These are phyloP conservation scores for Wickerhamiella kurtzmanii DNA, from an alignment of 805 yeast species.

Conservation along the genomic window DNA sequence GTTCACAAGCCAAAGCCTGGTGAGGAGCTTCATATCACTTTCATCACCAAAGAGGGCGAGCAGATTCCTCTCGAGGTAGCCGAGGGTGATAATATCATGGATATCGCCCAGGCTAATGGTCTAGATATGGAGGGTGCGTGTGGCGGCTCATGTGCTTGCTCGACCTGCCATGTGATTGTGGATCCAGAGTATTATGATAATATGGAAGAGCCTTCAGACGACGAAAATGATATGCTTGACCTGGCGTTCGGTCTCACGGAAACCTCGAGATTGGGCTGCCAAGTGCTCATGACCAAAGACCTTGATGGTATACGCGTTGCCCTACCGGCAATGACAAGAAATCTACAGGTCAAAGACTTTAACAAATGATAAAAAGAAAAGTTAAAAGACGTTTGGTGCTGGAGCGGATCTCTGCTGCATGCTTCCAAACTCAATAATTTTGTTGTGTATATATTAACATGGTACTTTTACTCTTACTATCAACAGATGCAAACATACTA, in stretches of 20 bases:
- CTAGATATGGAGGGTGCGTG: conserved; percentile 95
- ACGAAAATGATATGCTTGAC: conserved; percentile 96
- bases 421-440: neutral
- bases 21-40: conserved; percentile 78
- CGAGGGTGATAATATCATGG: conserved; percentile 83
- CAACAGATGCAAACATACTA: neutral
- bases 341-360: conserved; percentile 73
- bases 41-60: conserved; percentile 80
- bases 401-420: too few relatives aligned
- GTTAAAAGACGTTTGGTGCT: too few relatives aligned
- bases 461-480: neutral
- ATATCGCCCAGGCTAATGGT: conserved; percentile 87
- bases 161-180: conserved; percentile 92
- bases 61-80: conserved; percentile 75
- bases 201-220: conserved; percentile 91
- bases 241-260: conserved; percentile 95
- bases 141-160: conserved; percentile 98
- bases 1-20: conserved; percentile 84
- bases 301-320: conserved; percentile 91
- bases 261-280: conserved; percentile 92
- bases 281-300: conserved; percentile 75
- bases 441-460: neutral
- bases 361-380: conserved; percentile 14
- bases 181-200: conserved; percentile 89
- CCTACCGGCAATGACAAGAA: conserved; percentile 93